Conservation (phyloP, 1,284 basidiomycete genomes). For the Amylostereum chailletii region DNA sequence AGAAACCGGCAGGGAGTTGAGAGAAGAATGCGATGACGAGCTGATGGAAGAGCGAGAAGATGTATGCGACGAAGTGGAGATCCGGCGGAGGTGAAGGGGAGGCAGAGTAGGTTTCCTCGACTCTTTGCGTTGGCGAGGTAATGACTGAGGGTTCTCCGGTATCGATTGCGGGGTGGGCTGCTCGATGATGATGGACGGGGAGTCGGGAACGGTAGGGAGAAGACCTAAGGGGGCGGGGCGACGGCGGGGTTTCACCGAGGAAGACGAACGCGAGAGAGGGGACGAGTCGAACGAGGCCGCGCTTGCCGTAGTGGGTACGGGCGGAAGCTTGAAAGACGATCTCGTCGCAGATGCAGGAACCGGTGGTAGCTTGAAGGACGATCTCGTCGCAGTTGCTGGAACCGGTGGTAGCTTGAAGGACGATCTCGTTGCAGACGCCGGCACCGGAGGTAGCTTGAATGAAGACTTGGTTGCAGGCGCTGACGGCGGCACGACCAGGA, state of each 20-base stretch:
- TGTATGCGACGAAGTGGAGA: slow-evolving; percentile 5
- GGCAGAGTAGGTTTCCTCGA: slow-evolving; percentile 45
- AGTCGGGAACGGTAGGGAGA: slow-evolving; percentile 14
- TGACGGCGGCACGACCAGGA: slow-evolving; percentile 34
- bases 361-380: slow-evolving; percentile 38
- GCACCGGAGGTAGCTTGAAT: slow-evolving; percentile 36
- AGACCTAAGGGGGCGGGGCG: slow-evolving; percentile 7
- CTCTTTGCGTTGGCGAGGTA: slow-evolving; percentile 41
- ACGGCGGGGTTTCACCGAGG: slow-evolving; percentile 2
- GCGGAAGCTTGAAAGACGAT: slow-evolving; percentile 36
- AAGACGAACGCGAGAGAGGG: background rate
- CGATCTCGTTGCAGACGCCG: slow-evolving; percentile 35
- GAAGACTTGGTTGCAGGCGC: slow-evolving; percentile 35
- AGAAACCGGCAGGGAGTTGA: slow-evolving; percentile 23
- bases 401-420: slow-evolving; percentile 38
- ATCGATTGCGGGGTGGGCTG: slow-evolving; percentile 1
- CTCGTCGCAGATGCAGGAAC: slow-evolving; percentile 35
- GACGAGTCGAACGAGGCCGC: slow-evolving; percentile 1
- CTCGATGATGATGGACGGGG: slow-evolving; percentile 16
- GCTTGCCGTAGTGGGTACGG: slow-evolving; percentile 5
- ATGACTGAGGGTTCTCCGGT: slow-evolving; percentile 17
- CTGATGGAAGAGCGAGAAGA: background rate
- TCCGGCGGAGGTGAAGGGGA: slow-evolving; percentile 36
- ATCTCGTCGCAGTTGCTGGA: slow-evolving; percentile 34
- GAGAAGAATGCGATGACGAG: background rate